Evolutionary conservation across 805 yeast genomes (phyloP).

Genomic region (Tetrapisispora taiwanensis): DNA sequence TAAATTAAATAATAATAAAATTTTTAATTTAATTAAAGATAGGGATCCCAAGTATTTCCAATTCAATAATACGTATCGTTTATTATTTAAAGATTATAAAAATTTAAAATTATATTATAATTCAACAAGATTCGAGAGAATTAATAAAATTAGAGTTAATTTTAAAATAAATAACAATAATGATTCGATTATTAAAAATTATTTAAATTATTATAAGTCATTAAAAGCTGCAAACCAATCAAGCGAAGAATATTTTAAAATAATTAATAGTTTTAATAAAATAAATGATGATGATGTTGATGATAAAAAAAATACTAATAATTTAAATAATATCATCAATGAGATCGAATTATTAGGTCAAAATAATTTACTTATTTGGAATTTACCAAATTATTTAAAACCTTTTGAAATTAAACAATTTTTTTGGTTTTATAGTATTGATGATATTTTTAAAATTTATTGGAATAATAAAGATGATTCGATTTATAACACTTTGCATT

Average conservation of each 20-base stretch:
- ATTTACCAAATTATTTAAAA: slow-evolving; percentile 16
- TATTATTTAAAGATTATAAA: slow-evolving; percentile 15
- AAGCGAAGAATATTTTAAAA: slow-evolving; percentile 9
- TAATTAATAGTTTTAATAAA: neutral
- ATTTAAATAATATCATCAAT: neutral
- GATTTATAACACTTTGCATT: slow-evolving; percentile 16
- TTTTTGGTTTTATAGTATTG: slow-evolving; percentile 27
- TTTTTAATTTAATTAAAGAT: slow-evolving; percentile 13
- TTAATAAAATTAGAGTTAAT: slow-evolving; percentile 14
- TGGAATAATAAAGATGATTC: slow-evolving; percentile 13
- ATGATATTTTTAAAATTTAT: slow-evolving; percentile 20
- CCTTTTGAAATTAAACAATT: slow-evolving; percentile 12
- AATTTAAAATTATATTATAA: slow-evolving; percentile 9
- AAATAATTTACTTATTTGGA: slow-evolving; percentile 23
- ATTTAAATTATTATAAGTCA: slow-evolving; percentile 6
- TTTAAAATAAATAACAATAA: slow-evolving; percentile 7
- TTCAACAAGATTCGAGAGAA: slow-evolving; percentile 9
- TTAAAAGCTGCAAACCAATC: slow-evolving; percentile 19
- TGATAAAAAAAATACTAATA: neutral
- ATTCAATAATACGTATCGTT: slow-evolving; percentile 20
- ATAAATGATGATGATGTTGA: too few relatives aligned
- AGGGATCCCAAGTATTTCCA: slow-evolving; percentile 25
- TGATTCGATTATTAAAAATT: neutral
- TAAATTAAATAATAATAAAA: neutral
- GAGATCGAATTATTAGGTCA: slow-evolving; percentile 10